phyloP scores from a whole-genome alignment of 2,329 filamentous ascomycete species.

The Apiospora arundinis region DNA sequence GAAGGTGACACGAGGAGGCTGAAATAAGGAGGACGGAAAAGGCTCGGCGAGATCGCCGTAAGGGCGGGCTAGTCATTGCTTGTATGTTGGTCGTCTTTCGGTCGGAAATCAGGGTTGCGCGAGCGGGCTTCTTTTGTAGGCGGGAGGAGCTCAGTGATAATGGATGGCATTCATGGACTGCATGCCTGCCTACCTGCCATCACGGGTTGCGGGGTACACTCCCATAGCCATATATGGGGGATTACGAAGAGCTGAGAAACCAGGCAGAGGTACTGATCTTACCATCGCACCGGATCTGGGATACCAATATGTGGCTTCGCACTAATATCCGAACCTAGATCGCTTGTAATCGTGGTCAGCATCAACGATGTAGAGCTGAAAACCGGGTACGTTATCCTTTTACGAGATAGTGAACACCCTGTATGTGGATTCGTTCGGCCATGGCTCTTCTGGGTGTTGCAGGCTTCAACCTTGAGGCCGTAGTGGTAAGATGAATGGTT shows the following conservation, averaged over 20 bases:
- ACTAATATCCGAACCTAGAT: neutral
- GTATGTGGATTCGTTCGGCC: no score
- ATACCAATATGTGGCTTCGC: neutral
- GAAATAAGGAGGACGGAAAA: neutral
- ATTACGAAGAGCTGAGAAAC: neutral
- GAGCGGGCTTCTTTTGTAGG: neutral
- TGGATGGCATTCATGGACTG: neutral
- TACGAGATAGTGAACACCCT: neutral
- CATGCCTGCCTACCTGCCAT: neutral
- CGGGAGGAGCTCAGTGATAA: neutral
- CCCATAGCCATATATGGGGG: neutral
- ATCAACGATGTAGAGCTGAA: no score
- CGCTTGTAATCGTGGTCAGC: neutral
- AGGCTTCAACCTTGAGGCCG: no score
- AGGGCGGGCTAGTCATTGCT: neutral
- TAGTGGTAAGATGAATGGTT: no score
- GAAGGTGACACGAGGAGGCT: neutral
- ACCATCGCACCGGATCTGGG: neutral
- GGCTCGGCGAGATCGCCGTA: slow-evolving; percentile 1
- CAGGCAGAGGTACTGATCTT: neutral
- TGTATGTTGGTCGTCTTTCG: neutral
- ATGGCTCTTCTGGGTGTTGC: no score
- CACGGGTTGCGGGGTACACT: neutral
- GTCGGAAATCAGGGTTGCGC: neutral
- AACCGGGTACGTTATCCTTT: neutral